Evolutionary conservation across 2,329 filamentous ascomycete genomes (phyloP), one percentile per base, ranked within the genome.

Genomic region (Colletotrichum somersetense): DNA sequence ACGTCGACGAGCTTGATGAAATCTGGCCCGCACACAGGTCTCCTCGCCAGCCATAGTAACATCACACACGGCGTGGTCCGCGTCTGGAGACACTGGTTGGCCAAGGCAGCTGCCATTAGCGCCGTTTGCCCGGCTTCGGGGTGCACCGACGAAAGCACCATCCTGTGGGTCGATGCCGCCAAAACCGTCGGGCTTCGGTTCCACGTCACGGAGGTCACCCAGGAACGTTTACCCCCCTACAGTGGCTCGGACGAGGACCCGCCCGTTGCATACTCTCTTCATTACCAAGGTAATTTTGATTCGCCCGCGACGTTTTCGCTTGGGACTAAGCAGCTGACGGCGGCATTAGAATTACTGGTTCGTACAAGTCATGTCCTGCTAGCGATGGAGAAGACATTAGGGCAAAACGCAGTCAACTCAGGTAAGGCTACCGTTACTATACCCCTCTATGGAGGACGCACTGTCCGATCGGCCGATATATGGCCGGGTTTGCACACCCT

Each of bases 21-120:
- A 78, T 83, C 90, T 40, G 89, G 90, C 1, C 87, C 89, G 1
- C 85, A 85, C 38, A 86, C 84, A 30, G 91, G 89, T 5, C 79
- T 93, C 0, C 91, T 94, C 74, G 82, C 89, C 65, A 91, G 87
- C 77, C 89, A 90, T 73, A 87, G 91, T 63, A 90, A 89, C 53
- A 83, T 96, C 50, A 88, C 89, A 66, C 91, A 95, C 67, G 86
- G 91, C 1, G 87, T 94, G 6, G 83, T 94, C 50, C 87, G 93
- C 38, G 85, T 96, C 0, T 95, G 90, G 86, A 87, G 92, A 64
- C 84, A 91, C 20, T 96, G 93, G 93, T 83, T 96, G 46, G 84
- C 85, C 7, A 81, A 85, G 35, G 77, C 80, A 75, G 80, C 83
- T 88, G 90, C 35, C 38, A 81, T 92, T 58, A 81, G 81, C 20